These are phyloP conservation scores for Astrocystis sublimbata DNA, from an alignment of 495 filamentous ascomycete species.

Conservation along the genomic window DNA sequence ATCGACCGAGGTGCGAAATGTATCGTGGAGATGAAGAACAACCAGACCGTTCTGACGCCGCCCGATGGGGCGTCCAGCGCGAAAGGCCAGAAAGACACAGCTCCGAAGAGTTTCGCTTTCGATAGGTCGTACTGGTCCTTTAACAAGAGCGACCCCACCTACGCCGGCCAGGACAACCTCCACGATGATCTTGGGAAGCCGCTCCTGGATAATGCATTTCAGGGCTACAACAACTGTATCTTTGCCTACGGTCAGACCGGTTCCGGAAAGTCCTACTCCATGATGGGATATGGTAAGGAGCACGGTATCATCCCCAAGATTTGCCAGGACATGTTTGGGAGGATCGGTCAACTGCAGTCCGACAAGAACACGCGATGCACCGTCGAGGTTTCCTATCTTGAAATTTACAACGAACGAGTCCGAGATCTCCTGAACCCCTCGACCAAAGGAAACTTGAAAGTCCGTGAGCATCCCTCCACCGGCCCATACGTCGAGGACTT, in stretches of 20 bases:
- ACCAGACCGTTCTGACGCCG: conserved; percentile 84
- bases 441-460: conserved; percentile 94
- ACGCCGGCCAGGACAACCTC: conserved; percentile 86
- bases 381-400: conserved; percentile 97
- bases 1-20: conserved; percentile 90
- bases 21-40: conserved; percentile 93
- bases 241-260: conserved; percentile 99
- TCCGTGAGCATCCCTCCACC: conserved; percentile 95
- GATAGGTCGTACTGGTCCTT: conserved; percentile 99
- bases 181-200: conserved; percentile 87
- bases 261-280: conserved; percentile 97
- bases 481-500: conserved; percentile 98
- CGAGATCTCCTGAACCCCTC: conserved; percentile 94
- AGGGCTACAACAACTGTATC: conserved; percentile 99
- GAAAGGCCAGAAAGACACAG: conserved; percentile 67
- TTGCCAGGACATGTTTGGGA: conserved; percentile 94
- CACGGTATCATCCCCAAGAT: conserved; percentile 97
- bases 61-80: conserved; percentile 59
- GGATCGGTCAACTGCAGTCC: conserved; percentile 71
- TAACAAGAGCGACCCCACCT: conserved; percentile 74
- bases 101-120: conserved; percentile 89
- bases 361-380: conserved; percentile 83
- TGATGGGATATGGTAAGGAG: conserved; percentile 99
- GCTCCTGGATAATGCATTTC: conserved; percentile 95
- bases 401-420: conserved; percentile 99